Evolutionary conservation across 495 filamentous ascomycete species (phyloP).

Genomic region (Podospora pseudoanserina): DNA sequence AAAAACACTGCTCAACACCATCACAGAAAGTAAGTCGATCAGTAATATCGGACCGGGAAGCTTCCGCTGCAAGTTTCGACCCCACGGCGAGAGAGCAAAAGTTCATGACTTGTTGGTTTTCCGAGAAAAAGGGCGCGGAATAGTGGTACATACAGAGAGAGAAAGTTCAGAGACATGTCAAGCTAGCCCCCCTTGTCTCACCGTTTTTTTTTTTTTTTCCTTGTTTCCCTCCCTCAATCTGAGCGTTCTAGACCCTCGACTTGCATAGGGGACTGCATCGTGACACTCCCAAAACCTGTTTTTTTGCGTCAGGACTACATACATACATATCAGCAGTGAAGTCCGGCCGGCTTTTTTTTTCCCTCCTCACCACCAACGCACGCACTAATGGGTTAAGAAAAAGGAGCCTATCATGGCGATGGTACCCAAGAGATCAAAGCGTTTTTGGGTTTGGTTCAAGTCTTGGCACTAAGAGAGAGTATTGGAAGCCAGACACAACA

Average conservation of each 20-base stretch:
- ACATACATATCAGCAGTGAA: conserved; percentile 5
- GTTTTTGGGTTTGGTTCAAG: too few relatives aligned
- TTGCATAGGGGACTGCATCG: conserved; percentile 23
- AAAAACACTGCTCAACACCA: background rate
- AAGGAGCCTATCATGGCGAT: conserved; percentile 4
- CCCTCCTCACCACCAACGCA: background rate
- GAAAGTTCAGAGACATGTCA: background rate
- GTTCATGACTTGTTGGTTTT: background rate
- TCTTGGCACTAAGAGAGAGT: too few relatives aligned
- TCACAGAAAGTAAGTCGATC: background rate
- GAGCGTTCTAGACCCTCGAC: conserved; percentile 3
- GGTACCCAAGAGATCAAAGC: too few relatives aligned
- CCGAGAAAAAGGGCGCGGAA: background rate
- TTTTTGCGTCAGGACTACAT: conserved; percentile 24
- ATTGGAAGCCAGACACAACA: too few relatives aligned
- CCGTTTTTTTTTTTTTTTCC: background rate
- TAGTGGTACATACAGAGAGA: background rate
- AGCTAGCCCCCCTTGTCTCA: background rate
- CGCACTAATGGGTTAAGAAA: background rate
- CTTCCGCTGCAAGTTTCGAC: background rate
- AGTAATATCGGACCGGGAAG: background rate
- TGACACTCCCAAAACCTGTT: conserved; percentile 32
- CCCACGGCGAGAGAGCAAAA: background rate
- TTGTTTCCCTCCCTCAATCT: background rate
- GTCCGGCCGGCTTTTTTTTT: background rate